Evolutionary conservation across 495 filamentous ascomycete species (phyloP), one percentile per base, ranked within the genome.

Genomic region (Penicillium simplicissimum): DNA sequence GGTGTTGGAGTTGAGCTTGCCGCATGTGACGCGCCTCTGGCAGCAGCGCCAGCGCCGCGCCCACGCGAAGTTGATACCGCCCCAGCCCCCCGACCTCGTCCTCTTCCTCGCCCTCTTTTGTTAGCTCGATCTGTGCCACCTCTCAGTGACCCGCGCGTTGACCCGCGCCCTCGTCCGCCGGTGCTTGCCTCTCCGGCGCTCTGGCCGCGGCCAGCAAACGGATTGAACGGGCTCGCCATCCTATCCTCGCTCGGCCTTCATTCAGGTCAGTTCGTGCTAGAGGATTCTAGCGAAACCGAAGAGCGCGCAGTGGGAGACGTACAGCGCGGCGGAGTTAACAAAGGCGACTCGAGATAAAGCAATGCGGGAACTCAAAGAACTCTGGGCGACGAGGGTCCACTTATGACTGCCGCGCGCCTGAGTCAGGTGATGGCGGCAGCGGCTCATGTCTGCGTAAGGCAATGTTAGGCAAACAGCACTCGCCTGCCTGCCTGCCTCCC

Each of bases 191-290:
- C 47, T 37, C 37, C 48, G 17, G 53, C 33, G 10, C 33, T 53
- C 33, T 53, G 51, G 35, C 71, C 62, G 55, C 57, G 33, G 8
- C 38, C 72, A 58, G 60, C 61, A 61, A 75, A 79, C 33, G 74
- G 69, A 61, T 71, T 75, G 36, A 74, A 64, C 51, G 75, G 70
- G 57, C 66, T 70, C 60, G 75, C 70, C 77, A 79, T 79, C 58
- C 66, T 76, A 66, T 65, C 74, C 69, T 65, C 67, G 60, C 52
- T 54, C 54, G 70, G 71, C 74, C 45, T 49, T 23, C 45, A 49
- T 49, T 19, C 45, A 60, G 58, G 63, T 64, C 60, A 70, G 68
- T 48, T 42, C 63, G 61, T 64, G 60, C 36, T 62, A 49, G 51
- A 53, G 28, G 4, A 31, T 33, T 36, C 51, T 53, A 53, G 51